These are phyloP conservation scores for Hypoxylon perforatum DNA, from an alignment of 495 filamentous ascomycete species.

Conservation along the genomic window DNA sequence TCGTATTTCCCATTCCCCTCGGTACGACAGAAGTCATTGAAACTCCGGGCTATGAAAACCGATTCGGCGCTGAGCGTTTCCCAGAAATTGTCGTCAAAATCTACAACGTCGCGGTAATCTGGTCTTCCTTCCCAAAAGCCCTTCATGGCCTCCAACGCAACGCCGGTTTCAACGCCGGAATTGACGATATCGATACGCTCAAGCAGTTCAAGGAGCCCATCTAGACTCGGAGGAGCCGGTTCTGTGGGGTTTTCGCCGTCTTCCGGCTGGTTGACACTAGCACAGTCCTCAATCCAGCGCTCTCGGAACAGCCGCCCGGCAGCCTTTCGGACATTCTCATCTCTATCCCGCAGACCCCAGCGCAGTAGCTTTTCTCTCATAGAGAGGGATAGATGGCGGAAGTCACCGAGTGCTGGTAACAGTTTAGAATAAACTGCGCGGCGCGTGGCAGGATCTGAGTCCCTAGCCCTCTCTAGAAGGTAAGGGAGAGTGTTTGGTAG, in stretches of 20 bases:
- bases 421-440: conserved; percentile 88
- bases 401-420: conserved; percentile 91
- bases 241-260: conserved; percentile 60
- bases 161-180: conserved; percentile 87
- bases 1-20: conserved; percentile 78
- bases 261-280: conserved; percentile 66
- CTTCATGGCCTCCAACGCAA: conserved; percentile 90
- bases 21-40: conserved; percentile 88
- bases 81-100: conserved; percentile 89
- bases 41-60: conserved; percentile 86
- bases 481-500: conserved; percentile 84
- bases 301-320: conserved; percentile 90
- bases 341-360: conserved; percentile 94
- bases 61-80: conserved; percentile 85
- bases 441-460: conserved; percentile 84
- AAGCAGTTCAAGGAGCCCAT: conserved; percentile 86
- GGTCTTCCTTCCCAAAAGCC: conserved; percentile 95
- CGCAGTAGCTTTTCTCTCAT: conserved; percentile 96
- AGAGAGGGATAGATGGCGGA: conserved; percentile 91
- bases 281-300: conserved; percentile 95
- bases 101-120: conserved; percentile 84
- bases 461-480: conserved; percentile 89
- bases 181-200: conserved; percentile 94
- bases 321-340: conserved; percentile 93
- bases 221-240: conserved; percentile 70